Conservation (phyloP, 148 eudicot genomes). For the Rhododendron ferrugineum region DNA sequence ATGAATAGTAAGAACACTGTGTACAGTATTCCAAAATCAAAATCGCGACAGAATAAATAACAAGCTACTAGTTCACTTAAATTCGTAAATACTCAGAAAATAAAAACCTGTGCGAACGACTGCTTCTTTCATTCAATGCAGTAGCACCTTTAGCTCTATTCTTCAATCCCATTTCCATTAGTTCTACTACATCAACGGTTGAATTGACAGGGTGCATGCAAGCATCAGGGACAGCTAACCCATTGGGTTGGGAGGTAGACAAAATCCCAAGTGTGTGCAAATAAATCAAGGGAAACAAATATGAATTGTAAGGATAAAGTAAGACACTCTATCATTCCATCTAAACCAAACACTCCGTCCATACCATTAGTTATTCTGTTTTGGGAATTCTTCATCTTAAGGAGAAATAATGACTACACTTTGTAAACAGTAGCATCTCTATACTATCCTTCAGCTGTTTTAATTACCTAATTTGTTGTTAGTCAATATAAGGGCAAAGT, state of each 20-base stretch:
- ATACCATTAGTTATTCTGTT: not conserved
- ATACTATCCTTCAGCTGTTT: not conserved
- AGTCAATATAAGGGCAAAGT: not conserved
- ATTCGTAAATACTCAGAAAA: not conserved
- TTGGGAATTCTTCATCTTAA: not conserved
- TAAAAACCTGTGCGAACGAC: conserved; percentile 46
- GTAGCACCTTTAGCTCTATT: conserved; percentile 45
- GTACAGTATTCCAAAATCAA: conserved; percentile 4
- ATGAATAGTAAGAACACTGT: conserved; percentile 31
- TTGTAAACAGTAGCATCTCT: not conserved
- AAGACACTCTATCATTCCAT: not conserved
- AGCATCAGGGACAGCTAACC: conserved; percentile 54
- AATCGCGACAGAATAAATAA: not conserved
- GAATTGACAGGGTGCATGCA: conserved; percentile 29
- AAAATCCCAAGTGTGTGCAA: conserved; percentile 36
- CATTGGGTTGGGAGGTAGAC: conserved; percentile 29
- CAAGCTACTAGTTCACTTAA: not conserved
- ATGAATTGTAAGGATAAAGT: not conserved
- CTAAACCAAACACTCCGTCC: not conserved
- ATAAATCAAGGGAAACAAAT: conserved; percentile 29
- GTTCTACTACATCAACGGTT: conserved; percentile 32
- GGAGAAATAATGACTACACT: not conserved
- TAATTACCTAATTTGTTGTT: not conserved
- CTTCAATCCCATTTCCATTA: conserved; percentile 36
- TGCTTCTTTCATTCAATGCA: conserved; percentile 47